Base-by-base conservation (phyloP, 805 yeast species). In the Saturnispora zaruensis region DNA sequence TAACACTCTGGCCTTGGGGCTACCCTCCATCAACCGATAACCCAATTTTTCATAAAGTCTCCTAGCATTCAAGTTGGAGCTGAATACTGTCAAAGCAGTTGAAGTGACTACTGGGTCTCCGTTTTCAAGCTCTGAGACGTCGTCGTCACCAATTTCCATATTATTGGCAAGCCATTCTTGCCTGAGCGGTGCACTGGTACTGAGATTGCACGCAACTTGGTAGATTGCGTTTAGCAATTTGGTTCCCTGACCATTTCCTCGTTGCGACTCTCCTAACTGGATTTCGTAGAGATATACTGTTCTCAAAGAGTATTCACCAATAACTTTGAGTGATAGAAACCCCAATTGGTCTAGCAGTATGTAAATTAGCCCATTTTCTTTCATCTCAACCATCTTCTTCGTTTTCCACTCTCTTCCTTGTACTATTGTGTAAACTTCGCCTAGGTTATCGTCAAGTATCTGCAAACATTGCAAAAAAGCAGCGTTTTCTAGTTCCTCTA, bases 251-350 rank as follows among this genome's bases (percentile, higher is more conserved):
- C 62, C 56, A 2, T 43, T 34, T 1, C 64, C 63, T 44, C 77
- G 76, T 50, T 53, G 67, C 9, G 44, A 14, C 1, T 67, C 66
- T 2, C 50, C 28, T 0, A 80, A 61, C 49, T 81, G 86, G 34
- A 81, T 74, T 57, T 81, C 86, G 55, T 77, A 81, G 8, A 81
- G 64, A 55, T 79, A 81, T 7, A 80, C 50, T 14, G 72, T 73
- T 45, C 67, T 60, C 6, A 57, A 53, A 8, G 61, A 71, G 26
- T 66, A 64, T 45, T 76, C 79, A 7, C 53, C 32, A 0, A 76
- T 72, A n/a, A 74, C 48, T 54, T 70, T 69, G 48, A 77, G 59
- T 1, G 82, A 76, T 11, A 77, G 41, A 53, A 79, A 78, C 1
- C 73, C 79, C 1, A 63, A 59, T 1, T 72, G 36, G 6, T 54